Conservation (phyloP, 176 grass and related monocot genomes). For the Lolium multiflorum region DNA sequence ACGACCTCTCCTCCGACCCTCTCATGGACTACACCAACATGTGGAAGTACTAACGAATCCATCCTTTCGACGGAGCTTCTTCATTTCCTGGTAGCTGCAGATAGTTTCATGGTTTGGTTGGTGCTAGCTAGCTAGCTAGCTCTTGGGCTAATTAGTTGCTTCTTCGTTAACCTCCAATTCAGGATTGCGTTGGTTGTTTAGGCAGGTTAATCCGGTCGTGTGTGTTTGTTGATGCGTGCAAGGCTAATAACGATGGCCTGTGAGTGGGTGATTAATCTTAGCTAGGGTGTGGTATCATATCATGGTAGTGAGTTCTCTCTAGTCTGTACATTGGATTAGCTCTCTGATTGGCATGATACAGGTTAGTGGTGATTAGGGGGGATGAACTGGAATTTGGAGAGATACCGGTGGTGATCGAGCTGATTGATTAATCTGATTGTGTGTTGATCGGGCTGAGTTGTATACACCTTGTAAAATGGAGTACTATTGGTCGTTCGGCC, state of each 20-base stretch:
- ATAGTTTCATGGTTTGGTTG: background rate
- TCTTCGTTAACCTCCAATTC: conserved; percentile 21
- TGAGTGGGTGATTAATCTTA: conserved; percentile 19
- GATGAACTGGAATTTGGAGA: background rate
- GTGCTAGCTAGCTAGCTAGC: background rate
- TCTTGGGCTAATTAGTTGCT: conserved; percentile 26
- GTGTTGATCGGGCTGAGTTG: background rate
- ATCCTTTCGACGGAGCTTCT: background rate
- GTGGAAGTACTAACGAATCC: conserved; percentile 39
- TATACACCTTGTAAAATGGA: background rate
- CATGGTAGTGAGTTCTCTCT: background rate
- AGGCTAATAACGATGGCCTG: background rate
- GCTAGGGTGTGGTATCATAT: background rate
- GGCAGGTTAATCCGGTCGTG: background rate
- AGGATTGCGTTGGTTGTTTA: background rate
- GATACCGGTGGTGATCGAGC: background rate
- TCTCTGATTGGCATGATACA: background rate
- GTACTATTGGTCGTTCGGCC: background rate
- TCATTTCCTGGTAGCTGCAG: background rate
- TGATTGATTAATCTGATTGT: background rate
- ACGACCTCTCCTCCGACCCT: conserved; percentile 34
- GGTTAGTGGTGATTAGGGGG: background rate
- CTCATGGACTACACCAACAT: conserved; percentile 50
- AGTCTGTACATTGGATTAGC: conserved; percentile 22
- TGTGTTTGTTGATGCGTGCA: conserved; percentile 20